Evolutionary conservation across 306 rosid genomes (phyloP).

Genomic region (Cicer judaicum): DNA sequence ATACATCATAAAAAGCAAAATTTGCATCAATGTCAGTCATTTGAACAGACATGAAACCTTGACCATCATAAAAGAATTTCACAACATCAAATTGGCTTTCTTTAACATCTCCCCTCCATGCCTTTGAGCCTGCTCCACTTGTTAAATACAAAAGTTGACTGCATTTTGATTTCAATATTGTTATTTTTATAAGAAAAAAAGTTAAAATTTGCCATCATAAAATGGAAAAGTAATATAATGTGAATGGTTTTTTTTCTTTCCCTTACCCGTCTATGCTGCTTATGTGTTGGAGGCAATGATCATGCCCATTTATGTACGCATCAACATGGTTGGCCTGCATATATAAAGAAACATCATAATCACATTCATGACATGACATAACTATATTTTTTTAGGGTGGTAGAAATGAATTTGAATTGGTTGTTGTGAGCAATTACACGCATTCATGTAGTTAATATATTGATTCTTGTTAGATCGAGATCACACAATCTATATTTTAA

Average conservation of each 20-base stretch:
- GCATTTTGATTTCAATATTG: slow-evolving; percentile 30
- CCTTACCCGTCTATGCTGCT: slow-evolving; percentile 42
- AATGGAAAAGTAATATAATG: neutral
- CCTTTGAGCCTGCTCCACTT: slow-evolving; percentile 56
- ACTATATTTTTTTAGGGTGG: too few relatives aligned
- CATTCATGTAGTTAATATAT: neutral
- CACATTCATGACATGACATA: neutral
- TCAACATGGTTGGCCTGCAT: slow-evolving; percentile 47
- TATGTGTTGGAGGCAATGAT: slow-evolving; percentile 56
- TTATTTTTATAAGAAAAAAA: neutral
- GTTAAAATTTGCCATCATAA: neutral
- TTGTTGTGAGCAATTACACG: neutral
- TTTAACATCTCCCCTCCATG: slow-evolving; percentile 56
- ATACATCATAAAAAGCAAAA: slow-evolving; percentile 40
- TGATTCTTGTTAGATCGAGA: neutral
- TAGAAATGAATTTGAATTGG: neutral
- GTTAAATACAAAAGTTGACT: slow-evolving; percentile 51
- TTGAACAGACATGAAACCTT: slow-evolving; percentile 55
- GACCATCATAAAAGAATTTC: slow-evolving; percentile 53
- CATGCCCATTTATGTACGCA: slow-evolving; percentile 58
- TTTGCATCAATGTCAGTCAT: slow-evolving; percentile 8
- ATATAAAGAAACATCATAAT: neutral
- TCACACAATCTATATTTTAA: neutral
- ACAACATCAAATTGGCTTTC: slow-evolving; percentile 18
- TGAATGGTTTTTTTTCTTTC: too few relatives aligned